These are phyloP conservation scores for Oryza brachyantha DNA, from an alignment of 176 grass and related monocot genomes.

Conservation along the genomic window DNA sequence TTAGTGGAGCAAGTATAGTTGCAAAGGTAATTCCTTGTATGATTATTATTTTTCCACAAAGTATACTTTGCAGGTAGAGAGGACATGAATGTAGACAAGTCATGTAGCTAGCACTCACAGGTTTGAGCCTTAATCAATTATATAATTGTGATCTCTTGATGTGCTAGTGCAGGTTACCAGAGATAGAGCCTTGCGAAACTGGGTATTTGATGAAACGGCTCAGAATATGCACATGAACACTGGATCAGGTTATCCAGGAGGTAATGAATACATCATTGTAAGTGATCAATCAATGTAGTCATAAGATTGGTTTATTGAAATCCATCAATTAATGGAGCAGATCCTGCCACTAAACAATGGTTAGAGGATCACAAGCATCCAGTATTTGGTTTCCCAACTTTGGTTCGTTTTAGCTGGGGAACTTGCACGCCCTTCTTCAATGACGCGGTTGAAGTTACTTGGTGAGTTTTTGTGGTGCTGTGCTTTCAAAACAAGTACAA, in stretches of 20 bases:
- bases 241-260: constrained; percentile 94
- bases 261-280: constrained; percentile 33
- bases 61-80: neutral
- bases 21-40: constrained; percentile 59
- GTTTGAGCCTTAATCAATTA: neutral
- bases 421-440: constrained; percentile 82
- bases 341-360: constrained; percentile 91
- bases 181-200: constrained; percentile 74
- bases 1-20: constrained; percentile 95
- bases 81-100: neutral
- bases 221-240: constrained; percentile 77
- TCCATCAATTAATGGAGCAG: constrained; percentile 34
- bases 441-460: constrained; percentile 61
- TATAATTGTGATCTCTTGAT: constrained; percentile 1
- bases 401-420: constrained; percentile 95
- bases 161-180: constrained; percentile 68
- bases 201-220: constrained; percentile 82
- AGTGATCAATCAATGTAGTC: constrained; percentile 5
- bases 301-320: neutral
- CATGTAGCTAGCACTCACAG: neutral
- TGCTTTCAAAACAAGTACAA: neutral
- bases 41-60: neutral
- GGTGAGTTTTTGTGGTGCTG: constrained; percentile 42
- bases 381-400: constrained; percentile 83
- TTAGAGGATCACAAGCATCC: constrained; percentile 72